Base-by-base conservation (phyloP, 2,329 filamentous ascomycete genomes). In the Ilyonectria destructans region DNA sequence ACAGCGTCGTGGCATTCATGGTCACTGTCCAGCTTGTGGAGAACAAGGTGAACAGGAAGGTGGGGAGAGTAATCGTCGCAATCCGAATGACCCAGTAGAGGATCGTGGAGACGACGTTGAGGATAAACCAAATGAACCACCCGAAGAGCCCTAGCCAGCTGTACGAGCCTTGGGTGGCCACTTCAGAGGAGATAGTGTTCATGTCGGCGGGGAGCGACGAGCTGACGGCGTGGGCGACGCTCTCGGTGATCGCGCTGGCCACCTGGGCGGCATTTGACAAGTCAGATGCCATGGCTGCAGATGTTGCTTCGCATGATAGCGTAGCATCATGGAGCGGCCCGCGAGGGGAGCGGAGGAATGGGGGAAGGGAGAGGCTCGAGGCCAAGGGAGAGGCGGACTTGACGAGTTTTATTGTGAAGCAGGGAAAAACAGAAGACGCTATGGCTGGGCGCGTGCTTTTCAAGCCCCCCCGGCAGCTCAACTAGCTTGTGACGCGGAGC, bases 1-100 rank as follows among this genome's bases (percentile, higher is more conserved):
- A 97, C 91, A 99, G 82, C 19, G 96, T 99, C 21, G 96, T 98
- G 75, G 96, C 96, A 80, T 98, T 98, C 95, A 99, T 97, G 12
- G 96, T 99, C 78, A 99, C 94, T 0, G 96, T 99, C 85, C 97
- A 85, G 81, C 93, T 98, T 71, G 94, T 96, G 6, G 95, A 97
- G 78, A 97, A 94, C 69, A 97, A 86, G 6, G 91, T 93, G 80
- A 97, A 99, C 19, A 98, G 88, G 81, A 96, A 90, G 79, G 94
- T 94, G 49, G 96, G 96, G 67, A 98, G 81, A 17, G 94, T 97
- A 73, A 98, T 95, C 29, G 96, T 97, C 19, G 91, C 89, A 77
- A 97, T 93, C 69, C 93, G 94, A 74, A 97, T 90, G 62, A 91
- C 82, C 91, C 93, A 97, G 83, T 96, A 97, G 48, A 92, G 77